Percentiles rank a stretch among this genome's conserved stretches.
These are phyloP conservation scores for Haematococcus sp. DNA, from an alignment of 139 green algal species.

Conservation along the genomic window DNA sequence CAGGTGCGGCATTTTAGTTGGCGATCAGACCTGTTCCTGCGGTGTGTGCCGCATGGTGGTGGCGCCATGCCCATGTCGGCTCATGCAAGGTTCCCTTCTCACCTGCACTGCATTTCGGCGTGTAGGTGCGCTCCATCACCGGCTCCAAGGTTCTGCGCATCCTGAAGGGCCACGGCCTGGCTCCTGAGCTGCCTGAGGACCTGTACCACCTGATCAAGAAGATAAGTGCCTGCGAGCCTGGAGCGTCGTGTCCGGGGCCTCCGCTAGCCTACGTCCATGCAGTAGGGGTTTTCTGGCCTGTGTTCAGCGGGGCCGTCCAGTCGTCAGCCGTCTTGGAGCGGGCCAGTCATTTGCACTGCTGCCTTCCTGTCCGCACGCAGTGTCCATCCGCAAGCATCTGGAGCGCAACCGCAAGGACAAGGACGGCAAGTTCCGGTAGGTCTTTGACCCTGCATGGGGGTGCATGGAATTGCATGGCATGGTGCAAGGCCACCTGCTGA, in stretches of 20 bases:
- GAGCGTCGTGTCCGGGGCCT: not conserved
- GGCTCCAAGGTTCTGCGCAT: constrained; percentile 97
- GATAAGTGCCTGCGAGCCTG: constrained; percentile 38
- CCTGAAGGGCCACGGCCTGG: constrained; percentile 89
- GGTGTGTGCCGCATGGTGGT: not conserved
- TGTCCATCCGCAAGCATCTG: constrained; percentile 97
- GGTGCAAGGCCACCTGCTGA: not conserved
- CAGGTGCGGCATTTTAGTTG: too few relatives aligned
- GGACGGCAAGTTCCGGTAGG: constrained; percentile 51
- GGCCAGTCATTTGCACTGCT: not conserved
- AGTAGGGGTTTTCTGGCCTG: not conserved
- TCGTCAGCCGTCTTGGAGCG: too few relatives aligned
- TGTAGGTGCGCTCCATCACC: constrained; percentile 84
- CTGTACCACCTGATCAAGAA: constrained; percentile 99
- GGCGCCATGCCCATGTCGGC: not conserved
- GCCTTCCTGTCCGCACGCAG: constrained; percentile 35
- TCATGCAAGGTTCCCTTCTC: not conserved
- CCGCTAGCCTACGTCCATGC: not conserved
- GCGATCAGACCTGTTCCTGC: too few relatives aligned
- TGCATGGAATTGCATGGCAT: not conserved
- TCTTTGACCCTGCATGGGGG: not conserved
- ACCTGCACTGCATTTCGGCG: not conserved
- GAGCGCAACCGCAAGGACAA: constrained; percentile 97
- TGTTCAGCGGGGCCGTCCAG: not conserved
- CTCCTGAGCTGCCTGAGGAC: constrained; percentile 97